A percentile compares a stretch with the other conserved stretches of the same genome.
phyloP scores from a whole-genome alignment of 1,284 basidiomycete genomes.

The Tilletia indica region DNA sequence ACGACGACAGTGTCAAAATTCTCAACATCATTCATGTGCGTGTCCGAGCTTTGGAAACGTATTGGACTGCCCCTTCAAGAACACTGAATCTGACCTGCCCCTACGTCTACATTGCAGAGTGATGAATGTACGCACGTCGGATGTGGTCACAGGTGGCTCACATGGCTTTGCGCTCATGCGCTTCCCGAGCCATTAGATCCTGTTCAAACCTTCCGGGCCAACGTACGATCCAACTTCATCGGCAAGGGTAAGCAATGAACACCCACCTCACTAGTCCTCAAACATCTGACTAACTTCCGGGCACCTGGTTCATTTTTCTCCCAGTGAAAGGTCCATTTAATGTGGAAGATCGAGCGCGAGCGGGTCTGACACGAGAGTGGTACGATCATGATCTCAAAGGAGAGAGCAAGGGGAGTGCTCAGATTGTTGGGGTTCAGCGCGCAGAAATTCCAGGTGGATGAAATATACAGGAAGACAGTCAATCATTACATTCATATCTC shows the following conservation, averaged over 20 bases:
- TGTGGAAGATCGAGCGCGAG: conserved; percentile 70
- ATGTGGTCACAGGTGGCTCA: conserved; percentile 79
- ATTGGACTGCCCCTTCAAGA: background rate
- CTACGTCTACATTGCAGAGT: conserved; percentile 64
- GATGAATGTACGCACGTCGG: conserved; percentile 81
- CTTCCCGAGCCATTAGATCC: conserved; percentile 67
- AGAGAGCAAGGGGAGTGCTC: conserved; percentile 54
- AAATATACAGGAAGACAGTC: background rate
- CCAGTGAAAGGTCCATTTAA: conserved; percentile 80
- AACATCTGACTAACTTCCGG: background rate
- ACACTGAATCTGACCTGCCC: background rate
- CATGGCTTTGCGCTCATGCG: conserved; percentile 67
- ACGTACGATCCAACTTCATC: conserved; percentile 72
- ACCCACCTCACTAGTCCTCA: background rate
- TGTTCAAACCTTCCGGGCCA: conserved; percentile 69
- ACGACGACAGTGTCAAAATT: conserved; percentile 67
- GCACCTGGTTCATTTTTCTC: background rate
- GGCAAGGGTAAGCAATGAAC: conserved; percentile 60
- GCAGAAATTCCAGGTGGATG: conserved; percentile 24
- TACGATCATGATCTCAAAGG: conserved; percentile 64
- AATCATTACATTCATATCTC: too few relatives aligned
- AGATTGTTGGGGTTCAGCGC: conserved; percentile 18
- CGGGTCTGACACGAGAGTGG: conserved; percentile 58
- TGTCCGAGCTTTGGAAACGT: conserved; percentile 4
- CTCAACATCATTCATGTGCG: conserved; percentile 8